These are phyloP conservation scores for Cucumis melo DNA, from an alignment of 306 rosid genomes.

Conservation along the genomic window DNA sequence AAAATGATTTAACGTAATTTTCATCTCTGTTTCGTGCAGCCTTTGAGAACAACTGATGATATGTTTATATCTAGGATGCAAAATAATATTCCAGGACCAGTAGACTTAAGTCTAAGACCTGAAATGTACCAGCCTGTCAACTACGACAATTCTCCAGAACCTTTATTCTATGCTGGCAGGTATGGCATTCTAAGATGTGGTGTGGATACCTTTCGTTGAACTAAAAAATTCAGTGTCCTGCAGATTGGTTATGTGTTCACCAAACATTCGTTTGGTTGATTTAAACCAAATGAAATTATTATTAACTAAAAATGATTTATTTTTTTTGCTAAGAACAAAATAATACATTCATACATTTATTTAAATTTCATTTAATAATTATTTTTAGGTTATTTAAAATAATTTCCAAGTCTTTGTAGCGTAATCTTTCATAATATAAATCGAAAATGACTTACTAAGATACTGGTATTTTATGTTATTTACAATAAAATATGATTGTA, in stretches of 20 bases:
- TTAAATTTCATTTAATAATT: background rate
- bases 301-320: background rate
- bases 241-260: background rate
- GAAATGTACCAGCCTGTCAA: background rate
- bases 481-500: background rate
- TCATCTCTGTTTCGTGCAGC: background rate
- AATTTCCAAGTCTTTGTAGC: background rate
- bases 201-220: background rate
- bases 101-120: background rate
- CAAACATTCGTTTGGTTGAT: background rate
- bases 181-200: constrained; percentile 2
- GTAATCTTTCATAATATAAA: background rate
- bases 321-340: background rate
- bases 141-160: constrained; percentile 17
- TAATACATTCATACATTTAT: background rate
- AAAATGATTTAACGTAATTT: background rate
- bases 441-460: background rate
- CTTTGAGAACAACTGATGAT: constrained; percentile 3
- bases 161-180: constrained; percentile 25
- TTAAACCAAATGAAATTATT: background rate
- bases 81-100: background rate
- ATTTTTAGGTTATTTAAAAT: background rate
- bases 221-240: background rate
- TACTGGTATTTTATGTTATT: background rate
- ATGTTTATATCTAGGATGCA: background rate